Conservation (phyloP, 169 alveolate species). For the Plasmodium inui region DNA sequence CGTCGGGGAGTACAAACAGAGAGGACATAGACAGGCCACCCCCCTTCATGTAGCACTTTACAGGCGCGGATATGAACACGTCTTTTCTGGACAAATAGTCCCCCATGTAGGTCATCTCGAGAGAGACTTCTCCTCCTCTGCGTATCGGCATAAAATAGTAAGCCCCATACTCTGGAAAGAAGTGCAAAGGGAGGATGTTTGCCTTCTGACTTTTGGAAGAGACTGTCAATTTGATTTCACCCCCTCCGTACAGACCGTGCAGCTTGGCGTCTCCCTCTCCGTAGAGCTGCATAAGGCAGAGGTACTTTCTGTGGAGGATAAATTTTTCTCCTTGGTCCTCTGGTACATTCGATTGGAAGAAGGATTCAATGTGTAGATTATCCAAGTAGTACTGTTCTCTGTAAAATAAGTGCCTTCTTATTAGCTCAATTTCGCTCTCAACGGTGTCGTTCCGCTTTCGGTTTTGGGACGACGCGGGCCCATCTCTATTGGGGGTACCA, state of each 20-base stretch:
- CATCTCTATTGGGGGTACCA: not conserved
- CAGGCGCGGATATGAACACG: not conserved
- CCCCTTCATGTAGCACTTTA: constrained; percentile 40
- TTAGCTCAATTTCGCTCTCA: constrained; percentile 1
- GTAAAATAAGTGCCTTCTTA: constrained; percentile 27
- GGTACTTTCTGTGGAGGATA: constrained; percentile 5
- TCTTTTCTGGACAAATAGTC: not conserved
- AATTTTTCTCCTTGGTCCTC: constrained; percentile 5
- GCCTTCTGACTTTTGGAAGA: not conserved
- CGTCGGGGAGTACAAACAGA: constrained; percentile 33
- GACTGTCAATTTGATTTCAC: not conserved
- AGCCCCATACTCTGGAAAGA: constrained; percentile 8
- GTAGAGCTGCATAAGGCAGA: constrained; percentile 16
- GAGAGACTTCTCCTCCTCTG: constrained; percentile 1
- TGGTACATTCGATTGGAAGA: not conserved
- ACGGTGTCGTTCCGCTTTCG: not conserved
- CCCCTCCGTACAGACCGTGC: not conserved
- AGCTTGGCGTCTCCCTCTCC: not conserved
- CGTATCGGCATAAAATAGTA: constrained; percentile 5
- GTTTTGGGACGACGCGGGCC: not conserved
- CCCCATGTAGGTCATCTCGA: constrained; percentile 1
- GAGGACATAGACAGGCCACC: constrained; percentile 10
- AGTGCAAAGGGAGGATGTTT: not conserved
- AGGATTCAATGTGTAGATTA: constrained; percentile 8
- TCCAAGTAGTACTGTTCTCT: constrained; percentile 33